Percentiles rank a stretch among this genome's conserved stretches.
Conservation (phyloP, 768 basidiomycete species). For the Cystofilobasidium capitatum region DNA sequence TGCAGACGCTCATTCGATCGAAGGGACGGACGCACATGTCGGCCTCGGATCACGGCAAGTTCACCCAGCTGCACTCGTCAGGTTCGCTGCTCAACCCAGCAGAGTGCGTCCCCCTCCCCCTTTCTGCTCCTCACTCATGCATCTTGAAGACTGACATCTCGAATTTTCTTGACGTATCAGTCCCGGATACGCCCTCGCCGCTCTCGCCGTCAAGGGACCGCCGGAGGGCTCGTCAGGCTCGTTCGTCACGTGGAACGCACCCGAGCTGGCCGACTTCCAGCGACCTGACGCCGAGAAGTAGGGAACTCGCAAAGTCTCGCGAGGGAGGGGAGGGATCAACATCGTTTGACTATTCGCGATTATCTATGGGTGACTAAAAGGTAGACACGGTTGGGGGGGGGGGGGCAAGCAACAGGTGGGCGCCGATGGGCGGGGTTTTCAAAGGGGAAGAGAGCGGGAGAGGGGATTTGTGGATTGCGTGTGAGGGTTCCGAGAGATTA, state of each 20-base stretch:
- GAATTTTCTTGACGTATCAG: background rate
- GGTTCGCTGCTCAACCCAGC: constrained; percentile 26
- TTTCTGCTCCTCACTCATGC: background rate
- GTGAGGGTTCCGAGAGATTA: background rate
- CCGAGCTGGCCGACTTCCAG: constrained; percentile 24
- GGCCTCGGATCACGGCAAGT: constrained; percentile 24
- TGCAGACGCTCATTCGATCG: constrained; percentile 28
- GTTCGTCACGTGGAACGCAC: constrained; percentile 29
- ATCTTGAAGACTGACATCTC: background rate
- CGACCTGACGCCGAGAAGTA: constrained; percentile 9
- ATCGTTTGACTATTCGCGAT: too few species aligned
- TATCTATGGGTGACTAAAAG: too few species aligned
- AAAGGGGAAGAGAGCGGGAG: too few species aligned
- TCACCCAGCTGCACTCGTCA: constrained; percentile 23
- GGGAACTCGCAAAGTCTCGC: too few species aligned
- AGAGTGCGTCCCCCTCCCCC: constrained; percentile 16
- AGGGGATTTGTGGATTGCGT: background rate
- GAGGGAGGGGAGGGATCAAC: too few species aligned
- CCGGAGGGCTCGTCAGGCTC: constrained; percentile 17
- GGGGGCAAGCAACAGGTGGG: too few species aligned
- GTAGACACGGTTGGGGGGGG: too few species aligned
- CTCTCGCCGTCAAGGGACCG: constrained; percentile 22
- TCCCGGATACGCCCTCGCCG: constrained; percentile 29
- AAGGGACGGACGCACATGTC: constrained; percentile 20
- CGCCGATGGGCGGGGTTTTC: too few species aligned